These are phyloP conservation scores for Warburgia ugandensis DNA, from an alignment of 164 flowering plant species.

Conservation along the genomic window DNA sequence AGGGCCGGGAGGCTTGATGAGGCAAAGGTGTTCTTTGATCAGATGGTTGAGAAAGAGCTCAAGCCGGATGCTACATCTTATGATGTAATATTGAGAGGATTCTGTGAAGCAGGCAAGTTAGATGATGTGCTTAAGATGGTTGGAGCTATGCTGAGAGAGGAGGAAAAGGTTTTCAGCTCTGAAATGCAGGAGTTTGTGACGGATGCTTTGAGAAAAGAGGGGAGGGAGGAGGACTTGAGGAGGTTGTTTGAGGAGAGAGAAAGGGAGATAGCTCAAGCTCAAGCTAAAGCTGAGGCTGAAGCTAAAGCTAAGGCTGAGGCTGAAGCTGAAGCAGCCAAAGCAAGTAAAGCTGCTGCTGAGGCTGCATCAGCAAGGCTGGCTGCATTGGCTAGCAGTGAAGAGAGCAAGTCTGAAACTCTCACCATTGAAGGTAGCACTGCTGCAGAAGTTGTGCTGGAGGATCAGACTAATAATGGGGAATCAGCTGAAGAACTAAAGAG, in stretches of 20 bases:
- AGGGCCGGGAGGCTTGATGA: conserved; percentile 64
- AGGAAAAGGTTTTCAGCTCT: conserved; percentile 33
- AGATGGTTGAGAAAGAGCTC: conserved; percentile 71
- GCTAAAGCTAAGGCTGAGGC: conserved; percentile 5
- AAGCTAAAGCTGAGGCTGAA: conserved; percentile 40
- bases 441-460: conserved; percentile 3
- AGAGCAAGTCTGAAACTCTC: conserved; percentile 1
- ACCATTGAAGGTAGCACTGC: conserved; percentile 4
- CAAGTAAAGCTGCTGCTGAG: conserved; percentile 12
- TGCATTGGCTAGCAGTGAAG: conserved; percentile 11
- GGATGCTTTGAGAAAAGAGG: conserved; percentile 56
- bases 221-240: conserved; percentile 69
- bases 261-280: conserved; percentile 48
- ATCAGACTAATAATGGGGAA: conserved; percentile 3
- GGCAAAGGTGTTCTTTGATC: conserved; percentile 63
- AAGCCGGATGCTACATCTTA: conserved; percentile 57
- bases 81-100: conserved; percentile 53
- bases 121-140: conserved; percentile 64
- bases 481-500: not conserved
- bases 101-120: conserved; percentile 52
- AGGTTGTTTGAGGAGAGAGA: conserved; percentile 69
- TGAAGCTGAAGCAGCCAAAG: conserved; percentile 2
- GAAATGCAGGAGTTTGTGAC: conserved; percentile 64
- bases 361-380: conserved; percentile 6
- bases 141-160: conserved; percentile 54